Conservation (phyloP, 192 early-diverging fungal species). For the Backusella australiensis region DNA sequence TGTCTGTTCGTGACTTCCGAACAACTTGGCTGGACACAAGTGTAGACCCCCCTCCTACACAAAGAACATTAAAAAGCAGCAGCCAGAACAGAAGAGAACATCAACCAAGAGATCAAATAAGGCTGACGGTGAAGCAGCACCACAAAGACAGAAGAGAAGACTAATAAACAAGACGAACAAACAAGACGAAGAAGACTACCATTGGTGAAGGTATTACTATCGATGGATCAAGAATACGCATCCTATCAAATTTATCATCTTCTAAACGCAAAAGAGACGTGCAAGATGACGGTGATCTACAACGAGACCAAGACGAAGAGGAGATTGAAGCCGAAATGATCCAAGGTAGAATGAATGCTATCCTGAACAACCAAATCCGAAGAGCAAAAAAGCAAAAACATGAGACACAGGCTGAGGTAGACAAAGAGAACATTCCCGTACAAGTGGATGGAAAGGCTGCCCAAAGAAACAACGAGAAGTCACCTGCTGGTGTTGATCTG, state of each 20-base stretch:
- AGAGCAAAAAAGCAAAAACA: too few species aligned
- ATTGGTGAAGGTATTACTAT: background rate
- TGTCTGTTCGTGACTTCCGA: constrained; percentile 82
- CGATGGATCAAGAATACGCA: background rate
- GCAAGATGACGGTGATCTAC: background rate
- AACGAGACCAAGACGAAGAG: constrained; percentile 29
- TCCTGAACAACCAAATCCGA: too few species aligned
- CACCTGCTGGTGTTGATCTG: background rate
- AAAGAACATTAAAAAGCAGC: constrained; percentile 27
- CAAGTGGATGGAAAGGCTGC: background rate
- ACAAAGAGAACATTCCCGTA: background rate
- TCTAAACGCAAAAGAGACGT: background rate
- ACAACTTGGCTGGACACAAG: constrained; percentile 80
- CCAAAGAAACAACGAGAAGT: too few species aligned
- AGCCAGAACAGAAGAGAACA: background rate
- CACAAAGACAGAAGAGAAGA: background rate
- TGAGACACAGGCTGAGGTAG: background rate
- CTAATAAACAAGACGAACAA: background rate
- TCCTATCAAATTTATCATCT: background rate
- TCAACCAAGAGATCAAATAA: background rate
- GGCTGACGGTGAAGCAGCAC: background rate
- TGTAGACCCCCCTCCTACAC: constrained; percentile 86
- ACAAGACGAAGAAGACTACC: background rate
- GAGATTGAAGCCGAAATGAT: constrained; percentile 3
- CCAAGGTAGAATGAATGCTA: too few species aligned